Base-by-base conservation (phyloP, 176 grass and related monocot genomes). In the Carex scoparia region DNA sequence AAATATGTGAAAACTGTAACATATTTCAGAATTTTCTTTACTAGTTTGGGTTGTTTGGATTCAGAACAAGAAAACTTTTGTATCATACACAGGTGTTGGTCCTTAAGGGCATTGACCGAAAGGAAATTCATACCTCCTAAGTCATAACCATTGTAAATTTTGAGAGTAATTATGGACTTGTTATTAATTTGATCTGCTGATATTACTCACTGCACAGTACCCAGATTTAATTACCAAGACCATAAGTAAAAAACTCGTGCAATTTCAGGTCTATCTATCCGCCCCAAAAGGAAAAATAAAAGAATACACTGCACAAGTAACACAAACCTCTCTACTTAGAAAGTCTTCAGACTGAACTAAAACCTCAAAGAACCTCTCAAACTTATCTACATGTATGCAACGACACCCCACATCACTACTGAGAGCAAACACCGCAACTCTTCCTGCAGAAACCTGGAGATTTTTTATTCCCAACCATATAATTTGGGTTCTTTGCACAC, bases 401-500 rank as follows among this genome's bases (percentile, higher is more conserved):
- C 13, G 7, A 18, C 4, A 63, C 8, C 19, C 27, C 8, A 78
- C 73, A 0, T 35, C 63, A 37, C 91, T 94, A 97, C 87, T 89
- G 55, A 1, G 68, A 61, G 49, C 92, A 98, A 7, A 92, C 82
- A 58, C 81, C 91, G 84, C 95, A 98, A 56, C 95, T 98, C 86
- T 94, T 94, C 80, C 85, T 85, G 86, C 95, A 94, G 85, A 89
- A 98, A 12, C 92, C 92, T 91, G 84, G 92, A 48, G 91, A 87
- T 79, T 87, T 91, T 37, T 91, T 94, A 84, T 83, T 91, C 33
- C 92, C 92, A 32, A 93, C 75, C 95, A 98, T 98, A 81, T 98
- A 98, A 71, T 69, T 80, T 32, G 92, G 95, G 84, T 94, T 98
- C 86, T 98, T 98, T 76, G 85, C 80, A 19, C 95, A 98, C 84